phyloP scores from a whole-genome alignment of 129 eudicot genomes.

The Centaurea solstitialis region DNA sequence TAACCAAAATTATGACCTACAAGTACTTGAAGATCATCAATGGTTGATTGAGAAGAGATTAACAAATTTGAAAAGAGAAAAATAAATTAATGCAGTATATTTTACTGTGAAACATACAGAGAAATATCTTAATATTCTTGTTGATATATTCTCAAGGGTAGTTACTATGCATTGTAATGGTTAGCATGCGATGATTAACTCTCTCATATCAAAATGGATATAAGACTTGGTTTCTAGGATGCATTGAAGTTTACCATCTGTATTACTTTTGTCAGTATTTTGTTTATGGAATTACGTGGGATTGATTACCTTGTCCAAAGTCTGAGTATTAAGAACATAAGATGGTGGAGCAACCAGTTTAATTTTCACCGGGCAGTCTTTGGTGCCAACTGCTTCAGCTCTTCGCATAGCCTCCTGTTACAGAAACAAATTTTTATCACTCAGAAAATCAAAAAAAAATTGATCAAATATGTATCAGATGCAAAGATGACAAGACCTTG shows the following conservation, averaged over 20 bases:
- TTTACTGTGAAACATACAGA: neutral
- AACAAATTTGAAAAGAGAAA: neutral
- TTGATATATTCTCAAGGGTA: neutral
- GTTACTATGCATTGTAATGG: neutral
- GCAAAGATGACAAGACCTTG: slow-evolving; percentile 31
- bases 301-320: slow-evolving; percentile 64
- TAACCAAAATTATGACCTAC: neutral
- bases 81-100: neutral
- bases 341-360: slow-evolving; percentile 71
- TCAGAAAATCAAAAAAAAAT: neutral
- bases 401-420: slow-evolving; percentile 72
- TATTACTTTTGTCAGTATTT: neutral
- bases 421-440: neutral
- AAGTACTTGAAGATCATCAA: slow-evolving; percentile 6
- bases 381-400: slow-evolving; percentile 66
- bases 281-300: neutral
- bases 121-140: neutral
- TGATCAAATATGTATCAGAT: neutral
- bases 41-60: neutral
- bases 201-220: neutral
- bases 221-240: neutral
- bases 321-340: slow-evolving; percentile 69
- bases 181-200: neutral
- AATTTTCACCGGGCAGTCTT: slow-evolving; percentile 77
- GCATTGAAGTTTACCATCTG: neutral